Conservation (phyloP, 371 early-diverging fungal genomes). For the Mortierella sp. region DNA sequence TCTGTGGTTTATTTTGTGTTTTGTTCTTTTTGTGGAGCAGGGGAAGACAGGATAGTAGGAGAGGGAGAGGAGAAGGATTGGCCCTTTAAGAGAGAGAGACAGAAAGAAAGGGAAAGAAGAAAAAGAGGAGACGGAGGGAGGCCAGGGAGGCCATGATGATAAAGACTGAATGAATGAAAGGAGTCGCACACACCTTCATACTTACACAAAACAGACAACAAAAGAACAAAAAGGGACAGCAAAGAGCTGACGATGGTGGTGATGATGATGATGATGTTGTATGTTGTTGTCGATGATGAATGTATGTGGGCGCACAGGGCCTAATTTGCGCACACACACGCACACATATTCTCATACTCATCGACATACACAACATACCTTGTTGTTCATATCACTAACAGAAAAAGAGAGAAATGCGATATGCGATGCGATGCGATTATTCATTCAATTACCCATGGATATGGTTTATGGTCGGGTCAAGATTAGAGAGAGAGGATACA, state of each 20-base stretch:
- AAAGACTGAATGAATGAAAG: neutral
- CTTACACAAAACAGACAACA: neutral
- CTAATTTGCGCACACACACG: slow-evolving; percentile 7
- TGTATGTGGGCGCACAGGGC: neutral
- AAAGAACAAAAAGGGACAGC: neutral
- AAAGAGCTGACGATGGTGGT: neutral
- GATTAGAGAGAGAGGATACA: neutral
- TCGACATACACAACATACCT: neutral
- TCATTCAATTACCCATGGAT: slow-evolving; percentile 11
- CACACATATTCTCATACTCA: neutral
- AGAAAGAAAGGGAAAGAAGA: neutral
- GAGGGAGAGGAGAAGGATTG: neutral
- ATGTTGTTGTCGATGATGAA: no score
- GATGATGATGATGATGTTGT: neutral
- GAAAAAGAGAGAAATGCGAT: neutral
- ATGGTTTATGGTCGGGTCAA: neutral
- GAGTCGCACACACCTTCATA: neutral
- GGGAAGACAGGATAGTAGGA: neutral
- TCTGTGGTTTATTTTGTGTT: neutral
- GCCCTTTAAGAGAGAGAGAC: neutral
- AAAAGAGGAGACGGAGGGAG: neutral
- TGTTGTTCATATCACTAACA: neutral
- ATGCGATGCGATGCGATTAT: slow-evolving; percentile 15
- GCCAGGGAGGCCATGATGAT: neutral
- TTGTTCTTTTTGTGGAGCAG: neutral